Conservation (phyloP, 306 rosid genomes). For the Luffa aegyptiaca region DNA sequence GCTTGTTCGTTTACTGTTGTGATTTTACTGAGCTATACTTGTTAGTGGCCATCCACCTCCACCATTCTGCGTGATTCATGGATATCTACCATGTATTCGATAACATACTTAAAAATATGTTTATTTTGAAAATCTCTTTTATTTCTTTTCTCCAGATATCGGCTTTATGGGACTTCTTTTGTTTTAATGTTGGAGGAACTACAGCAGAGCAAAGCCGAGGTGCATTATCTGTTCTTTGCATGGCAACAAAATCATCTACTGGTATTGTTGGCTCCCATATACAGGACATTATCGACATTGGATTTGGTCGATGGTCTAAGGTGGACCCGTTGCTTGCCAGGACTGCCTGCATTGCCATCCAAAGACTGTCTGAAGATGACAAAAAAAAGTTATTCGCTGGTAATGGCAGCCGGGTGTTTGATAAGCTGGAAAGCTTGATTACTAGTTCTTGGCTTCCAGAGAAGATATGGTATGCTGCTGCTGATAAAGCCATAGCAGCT, state of each 20-base stretch:
- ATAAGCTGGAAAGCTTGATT: slow-evolving; percentile 60
- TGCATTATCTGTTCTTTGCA: slow-evolving; percentile 80
- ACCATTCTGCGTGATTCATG: neutral
- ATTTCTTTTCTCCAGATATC: slow-evolving; percentile 46
- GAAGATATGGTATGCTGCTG: slow-evolving; percentile 87
- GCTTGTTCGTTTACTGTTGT: neutral
- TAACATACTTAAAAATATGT: neutral
- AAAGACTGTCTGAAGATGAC: slow-evolving; percentile 76
- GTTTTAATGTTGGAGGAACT: slow-evolving; percentile 82
- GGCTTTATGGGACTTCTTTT: slow-evolving; percentile 91
- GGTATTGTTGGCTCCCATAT: slow-evolving; percentile 70
- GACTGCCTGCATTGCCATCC: slow-evolving; percentile 80
- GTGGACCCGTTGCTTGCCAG: slow-evolving; percentile 89
- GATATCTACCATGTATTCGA: neutral
- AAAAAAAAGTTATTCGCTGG: slow-evolving; percentile 54
- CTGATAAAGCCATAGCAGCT: slow-evolving; percentile 83
- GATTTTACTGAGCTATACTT: neutral
- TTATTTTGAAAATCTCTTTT: neutral
- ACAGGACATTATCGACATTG: slow-evolving; percentile 83
- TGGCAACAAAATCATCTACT: slow-evolving; percentile 77
- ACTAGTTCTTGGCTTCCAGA: slow-evolving; percentile 76
- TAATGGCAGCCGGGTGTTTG: slow-evolving; percentile 53
- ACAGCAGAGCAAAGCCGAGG: slow-evolving; percentile 91
- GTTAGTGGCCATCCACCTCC: neutral
- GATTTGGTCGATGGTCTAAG: slow-evolving; percentile 97